Evolutionary conservation across 805 yeast genomes (phyloP), one percentile per base, ranked within the genome.

Genomic region (Candida taoyuanica): DNA sequence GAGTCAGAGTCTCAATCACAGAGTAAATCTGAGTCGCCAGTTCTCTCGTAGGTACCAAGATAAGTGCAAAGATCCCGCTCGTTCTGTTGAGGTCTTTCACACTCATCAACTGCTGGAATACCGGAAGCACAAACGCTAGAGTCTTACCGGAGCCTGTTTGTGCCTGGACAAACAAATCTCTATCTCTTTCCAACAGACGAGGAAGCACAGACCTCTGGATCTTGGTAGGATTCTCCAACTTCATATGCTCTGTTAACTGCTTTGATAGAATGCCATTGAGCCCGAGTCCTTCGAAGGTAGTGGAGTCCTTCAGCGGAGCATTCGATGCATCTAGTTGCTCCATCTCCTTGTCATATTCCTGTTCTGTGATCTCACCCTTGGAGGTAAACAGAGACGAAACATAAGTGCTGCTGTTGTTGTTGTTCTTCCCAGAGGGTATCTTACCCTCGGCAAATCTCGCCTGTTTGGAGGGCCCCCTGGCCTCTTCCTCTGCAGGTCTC

Each of bases 141-240:
- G 99, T 93, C 61, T 93, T 93, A 61, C 99, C 99, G 0, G 98
- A 89, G 37, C 99, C 99, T 0, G 99, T 93, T 62, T 94, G 97
- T 0, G 99, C 96, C 56, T 88, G 94, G 33, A 93, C 84, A 49
- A 93, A 84, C 39, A 88, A 64, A 61, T 93, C 98, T 30, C 70
- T 48, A 7, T 56, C 50, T 12, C 61, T 50, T 1, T 65, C 56
- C 6, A 74, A 49, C 20, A 78, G 58, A 36, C 68, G 67, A 16
- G 98, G 96, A 8, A 88, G 67, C 0, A 84, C 93, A 5, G 82
- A 64, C 47, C 86, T 73, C 62, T 93, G 99, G 48, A 93, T 86
- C 49, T 76, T 78, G 0, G 98, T 94, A 2, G 99, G 98, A 17
- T 74, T 65, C 29, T 63, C 52, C 51, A 79, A 74, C 34, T 56